Evolutionary conservation across 805 yeast species (phyloP), one percentile per base, ranked within the genome.

Genomic region (Nadsonia fulvescens): DNA sequence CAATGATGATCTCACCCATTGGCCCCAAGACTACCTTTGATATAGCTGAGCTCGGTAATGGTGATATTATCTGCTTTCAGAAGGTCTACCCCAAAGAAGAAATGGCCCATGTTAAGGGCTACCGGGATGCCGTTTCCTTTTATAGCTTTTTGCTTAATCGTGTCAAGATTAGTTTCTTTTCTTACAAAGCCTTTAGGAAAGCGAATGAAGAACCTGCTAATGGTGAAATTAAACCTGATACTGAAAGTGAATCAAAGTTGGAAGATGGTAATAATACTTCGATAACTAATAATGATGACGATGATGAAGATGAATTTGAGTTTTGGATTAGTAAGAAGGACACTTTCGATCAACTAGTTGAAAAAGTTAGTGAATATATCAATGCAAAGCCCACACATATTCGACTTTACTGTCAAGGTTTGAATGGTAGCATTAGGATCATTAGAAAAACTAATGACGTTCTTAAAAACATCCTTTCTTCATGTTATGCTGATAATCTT

Each of bases 271-370:
- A n/a, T n/a, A n/a, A n/a, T n/a, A n/a, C n/a, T 6, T 31, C 35
- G 10, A 36, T 38, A 23, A 29, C 15, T 6, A 32, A 24, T 12
- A 28, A 30, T 9, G 20, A 24, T 7, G 37, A 31, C 11, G 26
- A 23, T n/a, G 37, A 32, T 11, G 30, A 20, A 3, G 24, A 24
- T 3, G 15, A 42, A 8, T 28, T 51, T 27, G 50, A 50, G 23
- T 44, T 81, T 18, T 75, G 92, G 83, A 58, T 78, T 5, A 67
- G 77, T 4, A 60, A 70, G 4, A 53, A 58, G 24, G 70, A 70
- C 22, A 38, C 60, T 2, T 79, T 72, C 43, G 53, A 58, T 4
- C 69, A 64, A 12, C 47, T 89, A 18, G 69, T 82, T 0, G 47
- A 49, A n/a, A 63, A 61, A 24, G 62, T 82, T 22, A 83, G 75